These are phyloP conservation scores for Entelexis paramagnoliae DNA, from an alignment of 1,139 yeast genomes.

Conservation along the genomic window DNA sequence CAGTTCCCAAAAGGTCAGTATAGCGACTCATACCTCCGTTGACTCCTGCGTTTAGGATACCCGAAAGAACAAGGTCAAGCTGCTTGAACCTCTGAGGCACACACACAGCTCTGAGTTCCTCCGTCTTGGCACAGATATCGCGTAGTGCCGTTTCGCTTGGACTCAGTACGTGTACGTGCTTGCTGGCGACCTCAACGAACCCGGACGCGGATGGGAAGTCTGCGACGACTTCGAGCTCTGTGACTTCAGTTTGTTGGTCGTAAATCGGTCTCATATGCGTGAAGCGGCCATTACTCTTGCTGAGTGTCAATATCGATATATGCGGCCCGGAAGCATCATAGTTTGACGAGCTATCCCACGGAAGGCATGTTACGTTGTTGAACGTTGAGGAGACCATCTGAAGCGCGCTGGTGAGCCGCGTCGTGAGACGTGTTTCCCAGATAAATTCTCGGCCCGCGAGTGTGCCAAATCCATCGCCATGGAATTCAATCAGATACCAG, in stretches of 20 bases:
- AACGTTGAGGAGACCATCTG: neutral
- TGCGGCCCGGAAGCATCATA: neutral
- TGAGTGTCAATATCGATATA: neutral
- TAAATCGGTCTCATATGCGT: neutral
- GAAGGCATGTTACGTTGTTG: neutral
- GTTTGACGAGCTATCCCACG: neutral
- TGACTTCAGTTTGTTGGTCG: neutral
- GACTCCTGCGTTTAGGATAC: neutral
- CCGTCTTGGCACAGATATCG: neutral
- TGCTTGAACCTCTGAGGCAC: neutral
- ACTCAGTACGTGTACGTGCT: neutral
- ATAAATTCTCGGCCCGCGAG: neutral
- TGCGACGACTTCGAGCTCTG: neutral
- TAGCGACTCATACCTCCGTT: conserved; percentile 4
- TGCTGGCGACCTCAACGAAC: neutral
- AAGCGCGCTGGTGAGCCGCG: neutral
- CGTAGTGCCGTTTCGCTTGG: neutral
- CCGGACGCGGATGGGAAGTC: neutral
- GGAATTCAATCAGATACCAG: neutral
- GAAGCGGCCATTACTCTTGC: neutral
- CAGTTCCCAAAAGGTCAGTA: neutral
- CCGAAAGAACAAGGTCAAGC: neutral
- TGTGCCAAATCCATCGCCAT: neutral
- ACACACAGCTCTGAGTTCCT: neutral
- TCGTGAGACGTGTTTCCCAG: neutral